Evolutionary conservation across 768 basidiomycete genomes (phyloP).

Genomic region (Leccinum subgranulosum): DNA sequence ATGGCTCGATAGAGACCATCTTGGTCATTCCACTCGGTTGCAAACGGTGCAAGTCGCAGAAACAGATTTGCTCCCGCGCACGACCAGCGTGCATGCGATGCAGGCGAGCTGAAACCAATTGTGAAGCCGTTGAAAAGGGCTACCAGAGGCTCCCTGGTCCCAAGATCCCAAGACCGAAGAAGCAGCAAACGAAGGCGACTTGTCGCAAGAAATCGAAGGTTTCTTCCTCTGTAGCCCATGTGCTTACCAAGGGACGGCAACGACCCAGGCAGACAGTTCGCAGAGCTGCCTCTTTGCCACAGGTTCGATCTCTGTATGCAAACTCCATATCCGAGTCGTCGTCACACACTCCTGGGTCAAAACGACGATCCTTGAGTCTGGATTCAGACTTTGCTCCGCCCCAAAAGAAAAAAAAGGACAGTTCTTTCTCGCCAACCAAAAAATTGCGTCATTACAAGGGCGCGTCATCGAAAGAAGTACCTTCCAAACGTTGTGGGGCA

Average conservation of each 20-base stretch:
- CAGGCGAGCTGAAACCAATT: slow-evolving; percentile 1
- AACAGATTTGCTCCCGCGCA: slow-evolving; percentile 24
- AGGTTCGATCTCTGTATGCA: background rate
- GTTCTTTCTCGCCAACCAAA: background rate
- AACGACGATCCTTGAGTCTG: slow-evolving; percentile 19
- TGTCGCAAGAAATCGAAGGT: background rate
- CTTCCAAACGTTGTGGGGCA: background rate
- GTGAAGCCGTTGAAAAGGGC: background rate
- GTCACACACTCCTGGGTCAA: background rate
- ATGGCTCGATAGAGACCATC: slow-evolving; percentile 12
- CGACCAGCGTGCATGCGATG: slow-evolving; percentile 27
- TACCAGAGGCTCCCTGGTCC: slow-evolving; percentile 28
- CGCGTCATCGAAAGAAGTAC: background rate
- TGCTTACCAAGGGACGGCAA: background rate
- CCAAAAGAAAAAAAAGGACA: slow-evolving; percentile 8
- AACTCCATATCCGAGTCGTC: background rate
- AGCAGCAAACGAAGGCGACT: background rate
- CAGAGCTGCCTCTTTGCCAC: background rate
- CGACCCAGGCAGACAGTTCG: background rate
- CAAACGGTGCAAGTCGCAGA: slow-evolving; percentile 8
- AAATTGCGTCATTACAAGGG: background rate
- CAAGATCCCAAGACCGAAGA: slow-evolving; percentile 5
- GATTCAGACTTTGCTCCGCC: background rate
- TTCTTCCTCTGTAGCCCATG: background rate
- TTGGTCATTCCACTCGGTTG: slow-evolving; percentile 23